These are phyloP conservation scores for Ustilago xerochloae DNA, from an alignment of 1,284 basidiomycete genomes.

Conservation along the genomic window DNA sequence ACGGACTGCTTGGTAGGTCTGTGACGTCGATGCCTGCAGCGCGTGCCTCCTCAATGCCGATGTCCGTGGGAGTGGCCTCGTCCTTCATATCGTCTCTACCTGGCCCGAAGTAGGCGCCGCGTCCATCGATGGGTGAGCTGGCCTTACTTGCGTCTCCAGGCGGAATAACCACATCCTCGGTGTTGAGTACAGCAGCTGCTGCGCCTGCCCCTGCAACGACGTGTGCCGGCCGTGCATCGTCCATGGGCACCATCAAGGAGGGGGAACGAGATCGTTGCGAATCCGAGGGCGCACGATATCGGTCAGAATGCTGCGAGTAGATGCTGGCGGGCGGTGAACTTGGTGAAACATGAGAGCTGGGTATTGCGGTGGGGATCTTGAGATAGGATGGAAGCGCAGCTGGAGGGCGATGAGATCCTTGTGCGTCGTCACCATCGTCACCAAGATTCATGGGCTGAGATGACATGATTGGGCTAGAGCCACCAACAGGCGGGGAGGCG, in stretches of 20 bases:
- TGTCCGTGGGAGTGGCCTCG: neutral
- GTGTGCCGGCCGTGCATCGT: constrained; percentile 18
- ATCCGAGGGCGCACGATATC: constrained; percentile 7
- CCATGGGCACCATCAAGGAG: constrained; percentile 27
- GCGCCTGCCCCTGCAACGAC: constrained; percentile 44
- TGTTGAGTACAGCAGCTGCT: constrained; percentile 50
- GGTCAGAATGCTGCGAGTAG: constrained; percentile 42
- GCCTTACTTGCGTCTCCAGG: constrained; percentile 57
- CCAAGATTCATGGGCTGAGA: constrained; percentile 30
- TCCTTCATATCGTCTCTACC: constrained; percentile 5
- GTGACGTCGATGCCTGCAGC: constrained; percentile 42
- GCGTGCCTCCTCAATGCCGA: constrained; percentile 31
- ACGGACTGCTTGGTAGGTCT: constrained; percentile 21
- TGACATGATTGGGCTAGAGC: constrained; percentile 40
- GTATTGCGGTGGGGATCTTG: constrained; percentile 66
- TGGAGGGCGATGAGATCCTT: constrained; percentile 13
- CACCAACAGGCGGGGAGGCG: constrained; percentile 36
- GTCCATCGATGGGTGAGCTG: constrained; percentile 45
- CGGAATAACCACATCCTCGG: constrained; percentile 55
- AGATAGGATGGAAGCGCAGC: constrained; percentile 64
- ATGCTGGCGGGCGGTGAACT: constrained; percentile 26
- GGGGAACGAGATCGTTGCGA: constrained; percentile 37
- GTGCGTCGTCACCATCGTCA: constrained; percentile 13
- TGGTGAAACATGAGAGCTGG: constrained; percentile 55
- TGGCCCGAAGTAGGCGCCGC: constrained; percentile 9